A percentile compares a stretch with the other conserved stretches of the same genome.
Conservation (phyloP, 371 early-diverging fungal species). For the Paramicrosporidium saccamoebae region DNA sequence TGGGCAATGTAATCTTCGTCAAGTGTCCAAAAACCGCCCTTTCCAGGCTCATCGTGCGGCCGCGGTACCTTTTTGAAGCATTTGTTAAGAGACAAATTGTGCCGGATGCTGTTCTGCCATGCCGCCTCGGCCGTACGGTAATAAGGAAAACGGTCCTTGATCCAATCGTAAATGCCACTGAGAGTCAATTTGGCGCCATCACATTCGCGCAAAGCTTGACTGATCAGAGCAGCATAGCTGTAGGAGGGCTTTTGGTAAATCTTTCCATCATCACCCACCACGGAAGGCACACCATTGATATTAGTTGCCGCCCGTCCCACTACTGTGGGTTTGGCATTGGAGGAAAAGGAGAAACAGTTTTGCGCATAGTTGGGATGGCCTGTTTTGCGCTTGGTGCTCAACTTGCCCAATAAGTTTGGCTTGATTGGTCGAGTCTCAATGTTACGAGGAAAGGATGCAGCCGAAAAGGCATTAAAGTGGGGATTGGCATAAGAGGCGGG, state of each 20-base stretch:
- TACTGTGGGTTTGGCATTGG: too few relatives aligned
- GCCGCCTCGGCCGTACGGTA: constrained; percentile 28
- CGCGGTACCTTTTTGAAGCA: constrained; percentile 65
- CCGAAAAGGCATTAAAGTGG: too few relatives aligned
- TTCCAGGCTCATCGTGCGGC: constrained; percentile 62
- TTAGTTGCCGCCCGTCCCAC: too few relatives aligned
- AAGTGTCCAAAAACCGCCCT: constrained; percentile 84
- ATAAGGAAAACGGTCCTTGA: constrained; percentile 35
- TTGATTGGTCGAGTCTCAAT: too few relatives aligned
- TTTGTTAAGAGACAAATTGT: constrained; percentile 86
- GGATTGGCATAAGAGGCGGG: too few relatives aligned
- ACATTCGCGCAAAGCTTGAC: constrained; percentile 46
- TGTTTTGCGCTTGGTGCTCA: too few relatives aligned
- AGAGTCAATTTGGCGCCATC: constrained; percentile 40
- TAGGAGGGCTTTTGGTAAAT: constrained; percentile 30
- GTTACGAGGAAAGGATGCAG: too few relatives aligned
- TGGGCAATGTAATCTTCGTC: too few relatives aligned
- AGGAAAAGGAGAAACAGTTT: too few relatives aligned
- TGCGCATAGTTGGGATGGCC: too few relatives aligned
- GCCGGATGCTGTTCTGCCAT: constrained; percentile 92
- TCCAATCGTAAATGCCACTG: constrained; percentile 70
- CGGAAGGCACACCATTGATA: too few relatives aligned
- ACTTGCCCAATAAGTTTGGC: too few relatives aligned
- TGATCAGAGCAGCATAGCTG: constrained; percentile 68
- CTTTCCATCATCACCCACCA: constrained; percentile 1